Base-by-base conservation (phyloP, 371 early-diverging fungal genomes). In the Polyrhizophydium stewartii region DNA sequence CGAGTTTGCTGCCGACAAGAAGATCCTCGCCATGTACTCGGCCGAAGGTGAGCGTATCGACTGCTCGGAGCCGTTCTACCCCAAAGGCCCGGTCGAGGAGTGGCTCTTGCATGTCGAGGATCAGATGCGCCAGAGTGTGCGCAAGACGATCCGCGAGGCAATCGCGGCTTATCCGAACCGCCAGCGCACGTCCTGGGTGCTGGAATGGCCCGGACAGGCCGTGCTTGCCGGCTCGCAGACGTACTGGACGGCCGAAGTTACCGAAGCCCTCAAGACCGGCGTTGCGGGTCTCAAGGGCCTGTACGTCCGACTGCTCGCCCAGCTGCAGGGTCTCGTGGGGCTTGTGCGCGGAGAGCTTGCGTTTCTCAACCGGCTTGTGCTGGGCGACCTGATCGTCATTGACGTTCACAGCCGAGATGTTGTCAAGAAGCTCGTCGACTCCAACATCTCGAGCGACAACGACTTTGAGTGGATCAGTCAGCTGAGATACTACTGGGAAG, bases 401-500 rank as follows among this genome's bases (percentile, higher is more conserved):
- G 83, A 85, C 49, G 84, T 83, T 9, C 82, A 82, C 57, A 67
- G 76, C 27, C 70, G 84, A 12, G 84, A 85, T 63, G 79, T 84
- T 16, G 75, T 78, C 47, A 74, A 77, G 49, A 76, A 73, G 55
- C 64, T 83, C 30, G 61, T 81, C 33, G 83, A 84, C 32, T 58
- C 69, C 21, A 59, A 68, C 10, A 71, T 82, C 16, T 49, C 63
- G 9, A 70, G 65, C 41, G 79, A 76, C 13, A 78, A 80, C 45
- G 84, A 82, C 59, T 83, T 83, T 64, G 82, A 82, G 59, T 85
- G 85, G 85, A 81, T 85, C 52, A 77, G 78, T 38, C 83, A 83
- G 61, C 66, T 85, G 50, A 55, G 85, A 58, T 85, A 84, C 61
- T 82, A 83, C 58, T 85, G 82, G 82, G 82, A 84, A 50, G 75